A percentile compares a stretch with the other conserved stretches of the same genome.
Evolutionary conservation across 177 flowering plant species (phyloP).

Genomic region (Telopea speciosissima): DNA sequence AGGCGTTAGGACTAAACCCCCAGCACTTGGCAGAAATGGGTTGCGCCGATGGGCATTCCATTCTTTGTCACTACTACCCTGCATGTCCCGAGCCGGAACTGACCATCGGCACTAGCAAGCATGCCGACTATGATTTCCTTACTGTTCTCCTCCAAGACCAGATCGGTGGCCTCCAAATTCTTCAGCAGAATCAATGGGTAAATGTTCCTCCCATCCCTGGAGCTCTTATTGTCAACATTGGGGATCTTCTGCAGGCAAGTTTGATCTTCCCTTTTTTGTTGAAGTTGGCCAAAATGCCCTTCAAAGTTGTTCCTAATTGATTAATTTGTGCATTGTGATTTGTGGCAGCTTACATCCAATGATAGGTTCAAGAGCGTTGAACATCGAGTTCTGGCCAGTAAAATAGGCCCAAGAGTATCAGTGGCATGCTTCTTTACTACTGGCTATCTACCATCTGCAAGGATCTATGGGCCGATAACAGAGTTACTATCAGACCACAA

Average conservation of each 20-base stretch:
- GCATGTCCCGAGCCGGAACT: constrained; percentile 37
- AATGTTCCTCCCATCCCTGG: not conserved
- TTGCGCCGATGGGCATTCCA: not conserved
- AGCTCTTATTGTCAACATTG: not conserved
- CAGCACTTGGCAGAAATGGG: not conserved
- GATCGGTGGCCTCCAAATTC: constrained; percentile 25
- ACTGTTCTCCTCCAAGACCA: constrained; percentile 38
- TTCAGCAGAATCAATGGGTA: not conserved
- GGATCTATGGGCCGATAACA: constrained; percentile 16
- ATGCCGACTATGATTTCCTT: constrained; percentile 20
- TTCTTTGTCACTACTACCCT: constrained; percentile 26
- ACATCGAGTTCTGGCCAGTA: constrained; percentile 7
- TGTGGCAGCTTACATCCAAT: constrained; percentile 8
- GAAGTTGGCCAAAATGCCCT: too few species aligned
- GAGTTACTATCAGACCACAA: constrained; percentile 13
- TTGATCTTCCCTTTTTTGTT: not conserved
- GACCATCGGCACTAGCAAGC: constrained; percentile 32
- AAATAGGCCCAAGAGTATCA: constrained; percentile 19
- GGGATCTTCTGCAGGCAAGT: not conserved
- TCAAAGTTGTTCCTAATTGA: too few species aligned
- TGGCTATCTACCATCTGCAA: constrained; percentile 4
- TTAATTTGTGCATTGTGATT: not conserved
- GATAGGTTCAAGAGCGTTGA: constrained; percentile 7
- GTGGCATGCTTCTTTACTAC: constrained; percentile 17
- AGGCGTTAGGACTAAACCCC: not conserved